Percentiles rank a stretch among this genome's conserved stretches.
These are phyloP conservation scores for Chaetomiaceae sp. DNA, from an alignment of 2,329 filamentous ascomycete species.

Conservation along the genomic window DNA sequence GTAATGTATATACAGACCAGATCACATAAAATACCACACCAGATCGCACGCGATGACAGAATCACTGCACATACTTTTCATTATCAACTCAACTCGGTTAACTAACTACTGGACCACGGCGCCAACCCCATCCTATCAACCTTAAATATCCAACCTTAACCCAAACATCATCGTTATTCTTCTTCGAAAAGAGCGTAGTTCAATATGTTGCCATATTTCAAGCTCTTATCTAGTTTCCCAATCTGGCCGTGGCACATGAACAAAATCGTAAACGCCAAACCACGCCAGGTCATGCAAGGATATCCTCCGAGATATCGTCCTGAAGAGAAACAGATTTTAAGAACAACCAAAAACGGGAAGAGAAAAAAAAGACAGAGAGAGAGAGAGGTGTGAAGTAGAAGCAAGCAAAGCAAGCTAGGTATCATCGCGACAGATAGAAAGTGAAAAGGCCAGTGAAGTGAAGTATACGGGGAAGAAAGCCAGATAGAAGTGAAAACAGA, in stretches of 20 bases:
- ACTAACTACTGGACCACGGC: too few species aligned
- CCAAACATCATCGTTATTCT: too few species aligned
- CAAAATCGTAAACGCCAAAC: slow-evolving; percentile 13
- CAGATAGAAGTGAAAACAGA: slow-evolving; percentile 18
- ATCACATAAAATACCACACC: slow-evolving; percentile 1
- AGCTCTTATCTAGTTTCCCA: slow-evolving; percentile 5
- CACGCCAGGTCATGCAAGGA: slow-evolving; percentile 16
- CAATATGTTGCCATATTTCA: slow-evolving; percentile 18
- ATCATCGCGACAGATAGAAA: slow-evolving; percentile 18
- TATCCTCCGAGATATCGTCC: slow-evolving; percentile 3
- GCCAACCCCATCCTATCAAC: neutral
- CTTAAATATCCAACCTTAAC: too few species aligned
- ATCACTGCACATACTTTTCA: slow-evolving; percentile 9
- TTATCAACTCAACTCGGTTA: neutral
- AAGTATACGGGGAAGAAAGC: slow-evolving; percentile 1
- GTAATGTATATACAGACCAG: too few species aligned
- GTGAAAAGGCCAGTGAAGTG: slow-evolving; percentile 6
- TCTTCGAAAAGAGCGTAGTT: neutral
- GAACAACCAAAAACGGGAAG: neutral
- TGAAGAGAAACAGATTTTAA: slow-evolving; percentile 23
- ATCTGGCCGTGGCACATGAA: slow-evolving; percentile 1
- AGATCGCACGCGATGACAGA: neutral
- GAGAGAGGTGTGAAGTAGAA: slow-evolving; percentile 23
- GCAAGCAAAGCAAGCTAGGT: slow-evolving; percentile 21
- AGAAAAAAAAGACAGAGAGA: slow-evolving; percentile 17